A percentile compares a stretch with the other conserved stretches of the same genome.
Conservation (phyloP, 148 eudicot species). For the Dianthus caryophyllus region DNA sequence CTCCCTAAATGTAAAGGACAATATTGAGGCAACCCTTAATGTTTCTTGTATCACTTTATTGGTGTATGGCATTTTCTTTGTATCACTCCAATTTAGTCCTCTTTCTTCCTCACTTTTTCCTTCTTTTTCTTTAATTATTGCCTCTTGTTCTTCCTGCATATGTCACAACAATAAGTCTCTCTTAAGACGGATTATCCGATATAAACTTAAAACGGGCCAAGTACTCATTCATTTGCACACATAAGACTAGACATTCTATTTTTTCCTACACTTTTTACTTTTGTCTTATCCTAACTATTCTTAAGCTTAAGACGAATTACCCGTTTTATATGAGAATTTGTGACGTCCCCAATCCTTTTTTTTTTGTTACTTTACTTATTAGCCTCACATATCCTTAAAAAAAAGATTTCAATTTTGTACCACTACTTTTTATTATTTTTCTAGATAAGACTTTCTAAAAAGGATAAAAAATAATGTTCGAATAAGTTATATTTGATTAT, state of each 20-base stretch:
- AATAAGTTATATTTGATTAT: too few species aligned
- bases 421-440: neutral
- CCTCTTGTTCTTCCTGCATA: constrained; percentile 41
- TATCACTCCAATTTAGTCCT: constrained; percentile 32
- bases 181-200: too few species aligned
- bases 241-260: too few species aligned
- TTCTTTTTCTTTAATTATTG: constrained; percentile 29
- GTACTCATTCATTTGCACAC: too few species aligned
- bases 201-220: too few species aligned
- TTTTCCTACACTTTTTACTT: too few species aligned
- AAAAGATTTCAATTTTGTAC: neutral
- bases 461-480: neutral
- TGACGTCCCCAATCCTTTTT: too few species aligned
- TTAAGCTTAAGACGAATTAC: too few species aligned
- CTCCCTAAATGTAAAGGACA: constrained; percentile 93
- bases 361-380: neutral
- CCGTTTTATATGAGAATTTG: too few species aligned
- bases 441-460: neutral
- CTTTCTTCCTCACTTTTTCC: constrained; percentile 28
- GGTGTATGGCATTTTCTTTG: constrained; percentile 72
- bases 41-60: constrained; percentile 87
- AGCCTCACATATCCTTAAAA: constrained; percentile 21
- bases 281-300: too few species aligned
- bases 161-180: too few species aligned
- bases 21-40: constrained; percentile 81